Percentiles rank a stretch among this genome's conserved stretches.
Evolutionary conservation across 1,139 yeast species (phyloP).

Genomic region (Suhomyces kunorum): DNA sequence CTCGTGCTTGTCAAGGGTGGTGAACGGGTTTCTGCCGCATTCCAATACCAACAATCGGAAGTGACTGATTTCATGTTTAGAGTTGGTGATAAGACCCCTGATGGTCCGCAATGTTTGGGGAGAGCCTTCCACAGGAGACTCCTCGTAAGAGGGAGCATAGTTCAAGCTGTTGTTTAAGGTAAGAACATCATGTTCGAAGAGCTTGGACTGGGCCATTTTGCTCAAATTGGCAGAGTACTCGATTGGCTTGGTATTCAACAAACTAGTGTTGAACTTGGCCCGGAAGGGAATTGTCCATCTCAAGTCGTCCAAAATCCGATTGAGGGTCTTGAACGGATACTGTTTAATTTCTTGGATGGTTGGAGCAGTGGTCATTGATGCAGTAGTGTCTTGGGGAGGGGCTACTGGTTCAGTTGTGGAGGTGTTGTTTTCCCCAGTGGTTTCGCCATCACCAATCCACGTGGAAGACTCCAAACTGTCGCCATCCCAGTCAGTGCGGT

Average conservation of each 20-base stretch:
- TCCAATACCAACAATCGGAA: constrained; percentile 36
- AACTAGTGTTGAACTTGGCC: constrained; percentile 22
- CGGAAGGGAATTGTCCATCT: constrained; percentile 42
- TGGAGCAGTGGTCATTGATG: background rate
- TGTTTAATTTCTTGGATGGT: constrained; percentile 4
- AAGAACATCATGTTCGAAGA: constrained; percentile 23
- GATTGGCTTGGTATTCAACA: constrained; percentile 36
- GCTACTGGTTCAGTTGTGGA: too few species aligned
- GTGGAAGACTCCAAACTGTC: background rate
- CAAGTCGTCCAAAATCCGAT: constrained; percentile 66
- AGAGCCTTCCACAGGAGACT: constrained; percentile 20
- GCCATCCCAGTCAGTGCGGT: background rate
- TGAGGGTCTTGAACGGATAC: constrained; percentile 59
- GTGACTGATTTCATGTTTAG: constrained; percentile 28
- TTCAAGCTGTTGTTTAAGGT: constrained; percentile 37
- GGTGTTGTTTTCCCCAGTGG: too few species aligned
- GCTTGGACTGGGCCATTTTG: constrained; percentile 16
- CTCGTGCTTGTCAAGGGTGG: constrained; percentile 34
- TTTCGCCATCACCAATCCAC: background rate
- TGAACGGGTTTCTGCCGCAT: constrained; percentile 24
- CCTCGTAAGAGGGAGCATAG: constrained; percentile 34
- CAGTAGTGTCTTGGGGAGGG: too few species aligned
- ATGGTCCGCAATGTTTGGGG: constrained; percentile 29
- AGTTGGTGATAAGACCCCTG: constrained; percentile 36
- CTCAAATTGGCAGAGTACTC: constrained; percentile 38